Base-by-base conservation (phyloP, 2,329 filamentous ascomycete genomes). In the Zasmidium cellare region DNA sequence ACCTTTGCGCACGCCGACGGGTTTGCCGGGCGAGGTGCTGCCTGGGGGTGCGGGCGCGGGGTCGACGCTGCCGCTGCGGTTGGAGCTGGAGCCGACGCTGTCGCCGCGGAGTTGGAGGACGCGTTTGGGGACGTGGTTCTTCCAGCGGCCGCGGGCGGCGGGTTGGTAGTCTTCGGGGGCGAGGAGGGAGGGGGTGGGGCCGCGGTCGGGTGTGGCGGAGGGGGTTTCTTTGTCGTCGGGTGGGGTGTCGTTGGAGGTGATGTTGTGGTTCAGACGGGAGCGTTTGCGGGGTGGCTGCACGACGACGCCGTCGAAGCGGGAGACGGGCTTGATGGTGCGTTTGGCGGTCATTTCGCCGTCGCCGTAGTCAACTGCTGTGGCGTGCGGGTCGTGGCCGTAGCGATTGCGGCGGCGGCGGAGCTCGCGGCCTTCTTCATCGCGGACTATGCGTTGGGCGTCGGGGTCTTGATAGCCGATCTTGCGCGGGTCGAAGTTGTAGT, bases 401-500 rank as follows among this genome's bases (percentile, higher is more conserved):
- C 74, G 74, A 38, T 70, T 70, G 47, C 76, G 74, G 47, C 79
- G 75, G 47, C 77, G 74, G 28, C 79, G 73, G 2, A 82, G 70
- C 65, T 80, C 79, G 53, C 79, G 73, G 18, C 78, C 77, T 54
- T 75, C 74, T 25, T 71, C 74, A 44, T 80, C 78, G 53, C 76
- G 74, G 2, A 77, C 74, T 49, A 77, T 75, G 31, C 75, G 72
- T 60, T 87, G 84, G 1, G 75, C 69, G 57, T 84, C 84, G 0
- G 84, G 82, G 65, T 86, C 80, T 62, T 86, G 84, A 53, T 72
- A 75, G n/a, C 79, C 79, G 46, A 74, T 65, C 57, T 78, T 79
- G 64, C 81, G 81, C 0, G 80, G 71, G 60, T 84, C 82, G 67
- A 83, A 83, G 31, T 76, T 78, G 68, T 86, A 87, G 55, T 82